Evolutionary conservation across 495 filamentous ascomycete species (phyloP), one percentile per base, ranked within the genome.

Genomic region (Rostrohypoxylon terebratum): DNA sequence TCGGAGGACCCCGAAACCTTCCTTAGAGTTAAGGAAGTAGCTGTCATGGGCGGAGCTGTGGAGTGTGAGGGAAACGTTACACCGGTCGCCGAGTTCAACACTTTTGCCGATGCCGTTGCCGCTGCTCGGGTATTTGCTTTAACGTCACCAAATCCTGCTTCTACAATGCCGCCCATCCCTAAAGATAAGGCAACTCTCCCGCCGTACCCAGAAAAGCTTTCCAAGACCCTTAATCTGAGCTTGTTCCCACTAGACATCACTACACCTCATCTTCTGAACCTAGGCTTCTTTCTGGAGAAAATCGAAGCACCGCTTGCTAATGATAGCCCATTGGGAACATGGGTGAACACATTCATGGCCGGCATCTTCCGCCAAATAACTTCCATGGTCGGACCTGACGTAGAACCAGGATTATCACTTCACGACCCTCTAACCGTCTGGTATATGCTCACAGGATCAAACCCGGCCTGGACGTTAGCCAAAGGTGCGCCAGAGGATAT

Each of bases 41-140:
- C 97, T 18, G 90, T 97, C n/a, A 99, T 99, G 96, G 96, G 95
- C 36, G 96, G 96, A 63, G 88, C 92, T n/a, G 87, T 98, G 48
- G 84, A 90, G 44, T 75, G 88, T 16, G 85, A 88, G 28, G 96
- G 96, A 58, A 99, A 99, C 81, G 82, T 88, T 65, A 94, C 92
- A 0, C 93, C 93, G 0, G 83, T 86, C 45, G 91, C 88, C 67
- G 93, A 97, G 76, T 97, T 97, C 85, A 97, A 97, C 81, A 87
- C 88, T 60, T 92, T 90, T 63, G 92, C 93, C 44, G 94, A 96
- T 78, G 84, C 93, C 20, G 86, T 92, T 54, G 94, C 96, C 45
- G 90, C 96, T 0, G 96, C 96, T 0, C 87, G 94, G 9, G 88
- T 99, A 28, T 97, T 90, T 77, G 94, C 96, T 3, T 86, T 98